Evolutionary conservation across 2,329 filamentous ascomycete species (phyloP), one percentile per base, ranked within the genome.

Genomic region (Penicillium sp.): DNA sequence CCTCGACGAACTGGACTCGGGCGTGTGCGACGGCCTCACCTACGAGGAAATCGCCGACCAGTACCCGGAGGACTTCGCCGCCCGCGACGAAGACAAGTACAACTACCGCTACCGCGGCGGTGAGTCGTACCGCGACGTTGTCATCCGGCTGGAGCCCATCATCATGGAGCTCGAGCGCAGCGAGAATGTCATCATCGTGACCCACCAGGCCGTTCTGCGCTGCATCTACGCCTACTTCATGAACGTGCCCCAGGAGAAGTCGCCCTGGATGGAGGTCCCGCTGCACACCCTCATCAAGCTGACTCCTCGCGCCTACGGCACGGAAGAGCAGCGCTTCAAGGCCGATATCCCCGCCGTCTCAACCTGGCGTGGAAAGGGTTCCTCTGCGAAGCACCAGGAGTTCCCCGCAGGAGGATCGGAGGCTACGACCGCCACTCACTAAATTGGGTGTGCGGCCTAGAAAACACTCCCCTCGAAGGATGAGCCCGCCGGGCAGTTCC

Each of bases 211-310:
- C 14, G 94, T 99, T 36, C 82, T 99, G 62, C 87, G 95, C 60
- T 99, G 95, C 81, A 96, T 99, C 70, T 99, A 98, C 73, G 92
- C 95, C 33, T 99, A 99, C 77, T 99, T 98, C 76, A 96, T 97
- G 90, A 96, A 98, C 71, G 92, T 95, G 70, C 89, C 92, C 55
- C 95, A 98, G 77, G 88, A 93, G 68, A 86, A 91, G 77, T 95
- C 90, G 66, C 95, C 95, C 0, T 99, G 95, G 95, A 96, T 98
- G 90, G 94, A 97, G 71, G 95, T 99, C 9, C 95, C 95, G 6
- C 83, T 99, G 61, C 95, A 99, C 76, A 96, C 92, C 9, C 83
- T 99, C 50, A 98, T 99, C 79, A 97, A 97, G 79, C 83, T 99
- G 53, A 98, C 95, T 6, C 95, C 95, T 2, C 87, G 91, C 61